A percentile compares a stretch with the other conserved stretches of the same genome.
Evolutionary conservation across 129 eudicot genomes (phyloP).

Genomic region (Glebionis coronaria): DNA sequence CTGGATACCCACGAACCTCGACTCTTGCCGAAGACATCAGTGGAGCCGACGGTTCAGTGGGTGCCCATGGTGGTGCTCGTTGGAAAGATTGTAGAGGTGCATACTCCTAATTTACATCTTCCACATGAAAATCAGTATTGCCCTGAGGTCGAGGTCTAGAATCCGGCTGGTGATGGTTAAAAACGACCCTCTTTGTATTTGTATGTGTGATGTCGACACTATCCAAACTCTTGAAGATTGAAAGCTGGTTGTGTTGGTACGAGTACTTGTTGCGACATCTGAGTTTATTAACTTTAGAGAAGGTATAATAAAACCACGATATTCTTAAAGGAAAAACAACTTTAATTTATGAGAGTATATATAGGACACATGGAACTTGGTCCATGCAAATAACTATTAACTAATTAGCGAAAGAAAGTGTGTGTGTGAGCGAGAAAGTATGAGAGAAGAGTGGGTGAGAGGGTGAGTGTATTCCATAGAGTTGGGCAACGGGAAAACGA

Average conservation of each 20-base stretch:
- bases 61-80: slow-evolving; percentile 10
- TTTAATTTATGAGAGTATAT: too few relatives aligned
- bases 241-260: slow-evolving; percentile 3
- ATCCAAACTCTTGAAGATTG: neutral
- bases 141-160: neutral
- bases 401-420: too few relatives aligned
- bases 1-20: slow-evolving; percentile 17
- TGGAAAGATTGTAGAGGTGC: slow-evolving; percentile 5
- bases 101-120: neutral
- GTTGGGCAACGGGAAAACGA: too few relatives aligned
- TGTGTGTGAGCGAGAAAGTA: too few relatives aligned
- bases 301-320: neutral
- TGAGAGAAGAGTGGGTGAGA: too few relatives aligned
- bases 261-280: neutral
- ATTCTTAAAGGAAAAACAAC: too few relatives aligned
- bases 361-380: too few relatives aligned
- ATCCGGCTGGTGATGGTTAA: neutral
- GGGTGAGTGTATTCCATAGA: too few relatives aligned
- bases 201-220: slow-evolving; percentile 4
- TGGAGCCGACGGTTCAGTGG: slow-evolving; percentile 16
- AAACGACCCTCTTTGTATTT: neutral
- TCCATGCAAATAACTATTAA: too few relatives aligned
- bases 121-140: neutral
- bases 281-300: slow-evolving; percentile 10
- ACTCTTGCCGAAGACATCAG: neutral